Base-by-base conservation (phyloP, 139 green algal species). In the Chlorella sp. region DNA sequence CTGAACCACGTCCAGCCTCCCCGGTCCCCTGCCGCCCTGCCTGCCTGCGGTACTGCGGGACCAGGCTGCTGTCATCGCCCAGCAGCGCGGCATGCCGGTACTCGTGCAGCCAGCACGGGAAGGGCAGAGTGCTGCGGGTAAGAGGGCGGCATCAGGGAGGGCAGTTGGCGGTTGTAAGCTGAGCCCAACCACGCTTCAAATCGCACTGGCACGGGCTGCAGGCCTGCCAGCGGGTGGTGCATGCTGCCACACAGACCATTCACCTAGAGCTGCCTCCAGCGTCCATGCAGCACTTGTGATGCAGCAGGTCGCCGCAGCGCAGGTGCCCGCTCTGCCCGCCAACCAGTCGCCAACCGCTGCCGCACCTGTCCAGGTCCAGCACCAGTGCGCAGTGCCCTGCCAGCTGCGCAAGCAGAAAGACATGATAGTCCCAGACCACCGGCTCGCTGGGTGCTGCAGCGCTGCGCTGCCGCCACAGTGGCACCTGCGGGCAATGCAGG, bases 391-490 rank as follows among this genome's bases (percentile, higher is more conserved):
- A 41, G 51, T 48, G 19, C 8, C 64, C 44, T 54, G 30, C 58
- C 16, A 44, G 68, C 69, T 43, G 73, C 64, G 38, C 62, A 14
- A 91, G 40, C 36, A 82, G 7, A 20, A 90, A 11, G 3, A 91
- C 88, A 69, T 93, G 90, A 41, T 93, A 93, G 65, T 93, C 90
- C 72, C 72, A 78, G 43, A 60, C 20, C 13, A 78, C 72, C 6
- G 72, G 43, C 43, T 24, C 0, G 30, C 46, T 77, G 3, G 30
- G 30, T 13, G 38, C 38, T 3, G 34, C 41, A 26, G 83, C 87
- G 20, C 84, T 81, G 9, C 75, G 82, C 80, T 93, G 90, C 24
- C 83, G 16, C 85, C 83, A 92, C 7, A 93, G 46, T 0, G 86
- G 80, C 6, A 92, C 46, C 87, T 91, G 82, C 79, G 75, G 44